phyloP scores from a whole-genome alignment of 2,329 filamentous ascomycete genomes.

The Orbilia ellipsospora region DNA sequence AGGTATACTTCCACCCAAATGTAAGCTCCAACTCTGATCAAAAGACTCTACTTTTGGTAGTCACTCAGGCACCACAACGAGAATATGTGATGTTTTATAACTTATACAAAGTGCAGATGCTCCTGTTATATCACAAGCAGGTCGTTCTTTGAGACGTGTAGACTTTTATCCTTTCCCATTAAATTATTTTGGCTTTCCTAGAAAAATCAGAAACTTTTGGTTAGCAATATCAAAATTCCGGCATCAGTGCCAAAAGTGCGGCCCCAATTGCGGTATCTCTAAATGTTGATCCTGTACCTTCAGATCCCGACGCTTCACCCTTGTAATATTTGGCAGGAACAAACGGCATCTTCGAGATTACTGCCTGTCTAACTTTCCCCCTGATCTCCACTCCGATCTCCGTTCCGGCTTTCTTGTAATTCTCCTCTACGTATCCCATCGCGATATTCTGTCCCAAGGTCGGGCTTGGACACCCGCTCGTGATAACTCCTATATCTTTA shows the following conservation, averaged over 20 bases:
- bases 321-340: constrained; percentile 81
- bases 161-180: too few species aligned
- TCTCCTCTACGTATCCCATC: constrained; percentile 90
- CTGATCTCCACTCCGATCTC: constrained; percentile 81
- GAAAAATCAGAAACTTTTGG: too few species aligned
- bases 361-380: constrained; percentile 78
- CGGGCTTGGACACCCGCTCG: constrained; percentile 89
- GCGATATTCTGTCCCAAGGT: constrained; percentile 89
- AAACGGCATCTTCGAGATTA: constrained; percentile 90
- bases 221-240: constrained; percentile 1
- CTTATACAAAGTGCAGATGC: background rate
- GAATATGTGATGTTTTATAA: background rate
- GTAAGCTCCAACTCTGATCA: background rate
- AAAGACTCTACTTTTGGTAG: background rate
- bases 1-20: background rate
- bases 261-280: background rate
- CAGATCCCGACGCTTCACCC: background rate
- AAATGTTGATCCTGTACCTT: background rate
- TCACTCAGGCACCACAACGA: background rate
- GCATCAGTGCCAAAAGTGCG: background rate
- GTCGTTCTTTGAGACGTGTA: too few species aligned
- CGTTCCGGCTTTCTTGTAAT: constrained; percentile 84
- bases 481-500: constrained; percentile 80
- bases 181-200: too few species aligned
- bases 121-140: background rate